A percentile compares a stretch with the other conserved stretches of the same genome.
phyloP scores from a whole-genome alignment of 2,329 filamentous ascomycete species.

The Neofusicoccum laricinum region DNA sequence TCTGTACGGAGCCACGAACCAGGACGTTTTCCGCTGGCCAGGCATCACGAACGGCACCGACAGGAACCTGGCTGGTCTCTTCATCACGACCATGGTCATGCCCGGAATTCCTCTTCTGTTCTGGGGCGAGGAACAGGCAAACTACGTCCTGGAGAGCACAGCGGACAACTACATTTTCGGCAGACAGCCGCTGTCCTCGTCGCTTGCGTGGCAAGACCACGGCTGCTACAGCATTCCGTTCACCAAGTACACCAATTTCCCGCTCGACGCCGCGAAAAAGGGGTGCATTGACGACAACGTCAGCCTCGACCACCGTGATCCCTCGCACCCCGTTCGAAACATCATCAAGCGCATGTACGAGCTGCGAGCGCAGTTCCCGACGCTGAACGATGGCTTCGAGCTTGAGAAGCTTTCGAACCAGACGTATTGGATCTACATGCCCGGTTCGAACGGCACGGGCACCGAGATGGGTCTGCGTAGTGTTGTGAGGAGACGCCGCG shows the following conservation, averaged over 20 bases:
- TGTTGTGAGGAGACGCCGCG: constrained; percentile 30
- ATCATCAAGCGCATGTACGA: constrained; percentile 62
- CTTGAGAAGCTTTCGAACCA: constrained; percentile 57
- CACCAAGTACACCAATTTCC: constrained; percentile 58
- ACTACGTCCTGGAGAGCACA: constrained; percentile 63
- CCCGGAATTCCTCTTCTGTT: constrained; percentile 60
- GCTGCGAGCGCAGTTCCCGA: constrained; percentile 55
- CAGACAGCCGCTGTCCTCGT: constrained; percentile 60
- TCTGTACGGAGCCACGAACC: constrained; percentile 63
- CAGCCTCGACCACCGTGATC: constrained; percentile 61
- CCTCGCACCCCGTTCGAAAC: constrained; percentile 59
- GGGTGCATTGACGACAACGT: constrained; percentile 59
- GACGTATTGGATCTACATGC: constrained; percentile 35
- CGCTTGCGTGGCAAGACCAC: constrained; percentile 62
- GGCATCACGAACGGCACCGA: constrained; percentile 56
- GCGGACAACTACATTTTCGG: constrained; percentile 65
- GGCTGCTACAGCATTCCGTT: constrained; percentile 60
- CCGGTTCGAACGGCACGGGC: constrained; percentile 23
- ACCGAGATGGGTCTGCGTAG: constrained; percentile 52
- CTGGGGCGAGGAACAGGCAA: constrained; percentile 65
- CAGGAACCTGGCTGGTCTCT: constrained; percentile 56
- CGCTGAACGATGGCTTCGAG: constrained; percentile 59
- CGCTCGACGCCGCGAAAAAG: constrained; percentile 50
- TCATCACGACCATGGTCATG: constrained; percentile 58
- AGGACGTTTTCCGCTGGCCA: constrained; percentile 66